Percentiles rank a stretch among this genome's conserved stretches.
Evolutionary conservation across 257 asterid species (phyloP).

Genomic region (Nicotiana attenuata): DNA sequence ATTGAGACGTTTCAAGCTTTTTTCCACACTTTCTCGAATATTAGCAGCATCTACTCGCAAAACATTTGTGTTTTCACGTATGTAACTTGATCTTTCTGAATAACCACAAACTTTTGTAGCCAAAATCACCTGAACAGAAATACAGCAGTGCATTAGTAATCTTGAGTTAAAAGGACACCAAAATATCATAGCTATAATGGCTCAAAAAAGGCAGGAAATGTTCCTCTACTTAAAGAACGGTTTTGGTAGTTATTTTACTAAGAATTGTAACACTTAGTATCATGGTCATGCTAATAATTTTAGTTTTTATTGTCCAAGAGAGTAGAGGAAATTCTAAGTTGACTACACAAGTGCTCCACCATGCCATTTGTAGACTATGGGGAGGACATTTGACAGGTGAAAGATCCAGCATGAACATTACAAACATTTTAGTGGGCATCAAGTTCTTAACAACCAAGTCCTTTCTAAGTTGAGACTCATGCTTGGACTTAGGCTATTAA

Average conservation of each 20-base stretch:
- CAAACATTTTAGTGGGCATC: neutral
- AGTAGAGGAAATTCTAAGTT: neutral
- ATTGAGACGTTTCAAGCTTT: slow-evolving; percentile 84
- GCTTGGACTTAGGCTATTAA: neutral
- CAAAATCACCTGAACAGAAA: slow-evolving; percentile 52
- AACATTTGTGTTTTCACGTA: slow-evolving; percentile 58
- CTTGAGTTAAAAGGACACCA: neutral
- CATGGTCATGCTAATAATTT: neutral
- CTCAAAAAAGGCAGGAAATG: neutral
- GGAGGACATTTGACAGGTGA: neutral
- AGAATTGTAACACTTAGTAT: neutral
- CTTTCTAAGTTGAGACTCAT: neutral
- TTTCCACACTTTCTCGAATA: slow-evolving; percentile 84
- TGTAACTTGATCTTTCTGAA: slow-evolving; percentile 50
- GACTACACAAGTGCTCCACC: neutral
- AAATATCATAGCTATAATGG: neutral
- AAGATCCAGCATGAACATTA: neutral
- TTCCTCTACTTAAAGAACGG: neutral
- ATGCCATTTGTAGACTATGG: neutral
- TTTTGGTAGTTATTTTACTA: neutral
- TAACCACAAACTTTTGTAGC: slow-evolving; percentile 95
- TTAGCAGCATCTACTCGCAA: slow-evolving; percentile 90
- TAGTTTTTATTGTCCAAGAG: neutral
- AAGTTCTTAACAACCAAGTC: neutral
- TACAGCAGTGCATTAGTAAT: neutral